Evolutionary conservation across 805 yeast species (phyloP).

Genomic region (Saturnispora mendoncae): DNA sequence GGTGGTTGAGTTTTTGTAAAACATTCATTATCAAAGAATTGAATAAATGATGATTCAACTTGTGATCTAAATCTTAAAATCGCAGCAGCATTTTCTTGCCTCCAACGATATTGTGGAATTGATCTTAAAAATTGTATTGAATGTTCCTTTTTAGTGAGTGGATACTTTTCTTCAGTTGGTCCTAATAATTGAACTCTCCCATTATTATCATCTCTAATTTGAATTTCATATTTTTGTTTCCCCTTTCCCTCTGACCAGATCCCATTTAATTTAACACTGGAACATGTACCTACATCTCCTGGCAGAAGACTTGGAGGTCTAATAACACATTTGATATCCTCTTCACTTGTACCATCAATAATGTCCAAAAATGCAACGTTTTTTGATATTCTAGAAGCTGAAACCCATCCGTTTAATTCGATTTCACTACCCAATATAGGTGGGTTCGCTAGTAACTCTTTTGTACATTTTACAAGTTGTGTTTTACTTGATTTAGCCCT

Average conservation of each 20-base stretch:
- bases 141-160: slow-evolving; percentile 75
- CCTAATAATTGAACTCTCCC: slow-evolving; percentile 45
- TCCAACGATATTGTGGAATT: slow-evolving; percentile 71
- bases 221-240: slow-evolving; percentile 45
- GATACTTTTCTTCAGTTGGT: slow-evolving; percentile 52
- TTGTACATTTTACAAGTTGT: slow-evolving; percentile 14
- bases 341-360: slow-evolving; percentile 62
- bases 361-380: slow-evolving; percentile 74
- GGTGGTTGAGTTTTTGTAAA: slow-evolving; percentile 82
- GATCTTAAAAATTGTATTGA: slow-evolving; percentile 58
- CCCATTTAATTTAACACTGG: slow-evolving; percentile 25
- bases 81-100: slow-evolving; percentile 56
- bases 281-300: slow-evolving; percentile 32
- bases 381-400: slow-evolving; percentile 62
- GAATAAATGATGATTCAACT: slow-evolving; percentile 44
- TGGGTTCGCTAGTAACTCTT: slow-evolving; percentile 27
- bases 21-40: slow-evolving; percentile 43
- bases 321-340: slow-evolving; percentile 48
- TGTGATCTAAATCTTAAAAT: slow-evolving; percentile 65
- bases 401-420: slow-evolving; percentile 64
- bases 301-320: slow-evolving; percentile 30
- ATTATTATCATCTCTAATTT: slow-evolving; percentile 26
- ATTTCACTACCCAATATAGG: slow-evolving; percentile 32
- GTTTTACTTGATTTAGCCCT: background rate
- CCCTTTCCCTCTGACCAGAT: slow-evolving; percentile 39